Conservation (phyloP, 495 filamentous ascomycete genomes). For the Aspergillus indologenus region DNA sequence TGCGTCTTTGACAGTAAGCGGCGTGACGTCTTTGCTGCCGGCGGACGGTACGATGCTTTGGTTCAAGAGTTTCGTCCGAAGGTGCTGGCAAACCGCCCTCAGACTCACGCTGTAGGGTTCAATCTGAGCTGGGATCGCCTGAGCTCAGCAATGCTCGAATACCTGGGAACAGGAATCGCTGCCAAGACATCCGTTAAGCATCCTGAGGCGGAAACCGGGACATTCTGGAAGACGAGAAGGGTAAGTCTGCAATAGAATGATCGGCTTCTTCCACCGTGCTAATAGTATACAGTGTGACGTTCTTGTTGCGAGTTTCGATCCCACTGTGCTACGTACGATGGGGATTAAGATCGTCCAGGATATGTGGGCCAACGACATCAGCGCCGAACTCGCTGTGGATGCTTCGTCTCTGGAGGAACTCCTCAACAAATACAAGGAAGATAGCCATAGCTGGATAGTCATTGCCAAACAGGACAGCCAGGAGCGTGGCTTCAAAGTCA, state of each 20-base stretch:
- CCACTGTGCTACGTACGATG: conserved; percentile 68
- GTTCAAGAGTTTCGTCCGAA: conserved; percentile 55
- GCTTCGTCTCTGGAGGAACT: conserved; percentile 72
- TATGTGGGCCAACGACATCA: conserved; percentile 81
- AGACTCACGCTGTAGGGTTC: conserved; percentile 81
- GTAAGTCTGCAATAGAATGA: conserved; percentile 39
- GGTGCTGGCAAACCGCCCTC: conserved; percentile 35
- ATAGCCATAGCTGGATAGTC: conserved; percentile 82
- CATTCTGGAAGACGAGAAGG: conserved; percentile 60
- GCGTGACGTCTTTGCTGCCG: conserved; percentile 84
- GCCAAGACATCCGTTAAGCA: conserved; percentile 68
- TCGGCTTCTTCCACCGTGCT: not conserved
- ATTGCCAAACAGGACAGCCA: conserved; percentile 77
- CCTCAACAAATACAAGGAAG: conserved; percentile 60
- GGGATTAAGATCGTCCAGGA: conserved; percentile 71
- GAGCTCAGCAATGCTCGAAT: conserved; percentile 60
- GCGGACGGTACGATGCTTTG: conserved; percentile 86
- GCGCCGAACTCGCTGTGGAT: conserved; percentile 83
- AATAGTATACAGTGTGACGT: conserved; percentile 69
- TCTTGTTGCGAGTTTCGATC: conserved; percentile 81
- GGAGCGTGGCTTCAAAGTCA: conserved; percentile 70
- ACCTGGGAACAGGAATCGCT: conserved; percentile 49
- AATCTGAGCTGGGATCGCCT: conserved; percentile 86
- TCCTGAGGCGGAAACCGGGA: conserved; percentile 42
- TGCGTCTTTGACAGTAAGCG: conserved; percentile 86